Evolutionary conservation across 2,329 filamentous ascomycete species (phyloP).

Genomic region (Aspergillus chevalieri): DNA sequence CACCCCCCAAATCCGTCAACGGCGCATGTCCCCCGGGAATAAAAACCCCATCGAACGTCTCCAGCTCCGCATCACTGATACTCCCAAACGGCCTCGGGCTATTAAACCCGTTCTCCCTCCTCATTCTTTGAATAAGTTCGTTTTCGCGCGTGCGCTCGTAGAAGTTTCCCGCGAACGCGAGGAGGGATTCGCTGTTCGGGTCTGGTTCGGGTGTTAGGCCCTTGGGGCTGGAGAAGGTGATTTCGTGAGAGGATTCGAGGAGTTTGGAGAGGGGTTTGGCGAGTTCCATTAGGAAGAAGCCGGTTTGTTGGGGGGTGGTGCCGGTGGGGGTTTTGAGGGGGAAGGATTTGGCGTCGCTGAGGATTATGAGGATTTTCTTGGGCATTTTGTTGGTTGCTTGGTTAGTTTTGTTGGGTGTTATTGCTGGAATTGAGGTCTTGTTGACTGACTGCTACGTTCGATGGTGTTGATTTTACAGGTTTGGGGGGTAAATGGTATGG

Average conservation of each 20-base stretch:
- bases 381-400: slow-evolving; percentile 11
- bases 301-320: slow-evolving; percentile 23
- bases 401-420: neutral
- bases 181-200: slow-evolving; percentile 36
- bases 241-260: slow-evolving; percentile 35
- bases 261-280: slow-evolving; percentile 33
- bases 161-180: slow-evolving; percentile 43
- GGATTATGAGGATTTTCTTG: slow-evolving; percentile 41
- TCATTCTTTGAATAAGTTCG: slow-evolving; percentile 41
- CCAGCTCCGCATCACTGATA: slow-evolving; percentile 37
- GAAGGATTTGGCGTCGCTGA: slow-evolving; percentile 39
- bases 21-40: slow-evolving; percentile 44
- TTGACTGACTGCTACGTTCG: too few species aligned
- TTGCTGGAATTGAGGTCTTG: too few species aligned
- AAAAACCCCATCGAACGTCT: slow-evolving; percentile 37
- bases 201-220: slow-evolving; percentile 39
- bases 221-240: slow-evolving; percentile 42
- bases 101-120: slow-evolving; percentile 39
- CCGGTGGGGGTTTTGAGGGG: slow-evolving; percentile 26
- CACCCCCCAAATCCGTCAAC: slow-evolving; percentile 36
- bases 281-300: slow-evolving; percentile 37
- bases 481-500: too few species aligned
- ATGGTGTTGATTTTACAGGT: too few species aligned
- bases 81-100: slow-evolving; percentile 32
- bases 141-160: slow-evolving; percentile 39